Conservation (phyloP, 2,329 filamentous ascomycete species). For the Colletotrichum cereale region DNA sequence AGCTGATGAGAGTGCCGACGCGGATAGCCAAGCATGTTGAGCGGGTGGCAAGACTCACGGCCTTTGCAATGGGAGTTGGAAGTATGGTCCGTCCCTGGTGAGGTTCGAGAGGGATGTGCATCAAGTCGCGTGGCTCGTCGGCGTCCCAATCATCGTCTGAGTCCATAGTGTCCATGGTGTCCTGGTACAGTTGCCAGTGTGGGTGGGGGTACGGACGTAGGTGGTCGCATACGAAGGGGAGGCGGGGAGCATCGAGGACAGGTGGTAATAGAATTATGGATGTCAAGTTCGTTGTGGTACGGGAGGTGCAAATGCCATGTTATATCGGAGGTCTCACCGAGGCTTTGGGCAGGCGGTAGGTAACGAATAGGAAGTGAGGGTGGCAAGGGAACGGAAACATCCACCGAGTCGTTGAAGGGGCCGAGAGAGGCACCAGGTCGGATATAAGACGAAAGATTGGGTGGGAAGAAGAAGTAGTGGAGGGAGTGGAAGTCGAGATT, state of each 20-base stretch:
- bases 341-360: neutral
- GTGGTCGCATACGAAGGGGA: slow-evolving; percentile 26
- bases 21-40: slow-evolving; percentile 70
- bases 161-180: slow-evolving; percentile 31
- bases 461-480: neutral
- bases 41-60: slow-evolving; percentile 70
- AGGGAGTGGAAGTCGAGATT: neutral
- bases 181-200: slow-evolving; percentile 15
- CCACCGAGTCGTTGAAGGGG: neutral
- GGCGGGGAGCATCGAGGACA: slow-evolving; percentile 29
- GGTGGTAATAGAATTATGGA: slow-evolving; percentile 7
- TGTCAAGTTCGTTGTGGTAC: slow-evolving; percentile 5
- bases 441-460: neutral
- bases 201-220: neutral
- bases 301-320: slow-evolving; percentile 8
- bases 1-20: slow-evolving; percentile 64
- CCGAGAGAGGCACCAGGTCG: neutral
- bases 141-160: slow-evolving; percentile 36
- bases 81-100: slow-evolving; percentile 63
- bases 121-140: slow-evolving; percentile 29
- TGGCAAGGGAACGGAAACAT: neutral
- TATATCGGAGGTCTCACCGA: slow-evolving; percentile 10
- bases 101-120: slow-evolving; percentile 37
- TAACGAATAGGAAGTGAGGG: neutral
- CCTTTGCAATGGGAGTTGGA: slow-evolving; percentile 67